Percentiles rank a stretch among this genome's conserved stretches.
These are phyloP conservation scores for Hirsutella minnesotensis DNA, from an alignment of 2,329 filamentous ascomycete genomes.

Conservation along the genomic window DNA sequence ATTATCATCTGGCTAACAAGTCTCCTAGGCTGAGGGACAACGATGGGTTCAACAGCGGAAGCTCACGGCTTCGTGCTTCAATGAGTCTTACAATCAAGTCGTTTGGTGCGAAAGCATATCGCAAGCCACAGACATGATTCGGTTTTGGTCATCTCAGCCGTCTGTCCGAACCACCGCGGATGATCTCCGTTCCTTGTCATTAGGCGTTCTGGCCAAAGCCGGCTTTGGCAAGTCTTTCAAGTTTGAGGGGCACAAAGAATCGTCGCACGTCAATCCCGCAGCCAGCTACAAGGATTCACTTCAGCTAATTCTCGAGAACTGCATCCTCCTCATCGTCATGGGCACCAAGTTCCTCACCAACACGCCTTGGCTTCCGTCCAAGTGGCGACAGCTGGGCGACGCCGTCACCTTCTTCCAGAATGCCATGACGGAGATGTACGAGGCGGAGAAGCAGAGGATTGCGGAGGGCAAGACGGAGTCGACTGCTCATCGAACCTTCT, in stretches of 20 bases:
- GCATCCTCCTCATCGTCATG: slow-evolving; percentile 1
- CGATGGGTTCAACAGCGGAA: not conserved
- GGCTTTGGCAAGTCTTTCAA: not conserved
- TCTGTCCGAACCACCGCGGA: not conserved
- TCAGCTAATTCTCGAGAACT: slow-evolving; percentile 1
- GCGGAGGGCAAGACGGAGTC: not conserved
- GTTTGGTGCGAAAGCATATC: not conserved
- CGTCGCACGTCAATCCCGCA: not conserved
- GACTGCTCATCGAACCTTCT: not conserved
- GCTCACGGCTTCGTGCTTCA: not conserved
- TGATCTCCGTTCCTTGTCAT: not conserved
- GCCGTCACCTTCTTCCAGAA: not conserved
- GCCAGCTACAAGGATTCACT: not conserved
- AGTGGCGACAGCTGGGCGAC: not conserved
- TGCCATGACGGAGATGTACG: not conserved
- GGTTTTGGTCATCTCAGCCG: not conserved
- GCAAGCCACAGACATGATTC: not conserved
- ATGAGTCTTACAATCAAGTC: not conserved
- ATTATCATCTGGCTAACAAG: too few relatives aligned
- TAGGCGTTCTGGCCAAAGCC: not conserved
- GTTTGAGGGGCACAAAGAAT: not conserved
- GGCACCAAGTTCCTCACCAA: not conserved
- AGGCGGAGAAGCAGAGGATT: not conserved
- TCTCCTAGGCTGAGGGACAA: not conserved
- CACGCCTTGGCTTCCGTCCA: not conserved